These are phyloP conservation scores for Fraxinus nigra DNA, from an alignment of 305 asterid genomes.

Conservation along the genomic window DNA sequence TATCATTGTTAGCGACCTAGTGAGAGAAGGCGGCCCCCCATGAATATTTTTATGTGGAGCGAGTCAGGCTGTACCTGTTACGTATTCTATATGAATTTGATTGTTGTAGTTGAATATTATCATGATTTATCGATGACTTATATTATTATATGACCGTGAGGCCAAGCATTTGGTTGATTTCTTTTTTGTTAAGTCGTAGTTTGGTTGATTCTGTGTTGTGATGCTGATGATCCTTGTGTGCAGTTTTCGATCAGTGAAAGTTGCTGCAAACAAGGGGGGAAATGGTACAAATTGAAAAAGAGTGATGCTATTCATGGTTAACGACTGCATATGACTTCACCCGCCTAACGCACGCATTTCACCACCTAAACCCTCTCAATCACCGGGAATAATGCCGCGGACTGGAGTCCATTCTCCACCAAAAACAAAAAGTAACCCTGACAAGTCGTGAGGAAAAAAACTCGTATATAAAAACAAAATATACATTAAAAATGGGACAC, in stretches of 20 bases:
- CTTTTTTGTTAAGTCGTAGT: background rate
- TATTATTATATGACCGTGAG: background rate
- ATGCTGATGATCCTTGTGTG: background rate
- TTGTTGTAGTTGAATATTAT: background rate
- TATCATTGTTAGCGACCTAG: background rate
- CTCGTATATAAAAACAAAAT: background rate
- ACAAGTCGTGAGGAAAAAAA: background rate
- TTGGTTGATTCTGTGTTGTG: background rate
- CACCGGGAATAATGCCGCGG: background rate
- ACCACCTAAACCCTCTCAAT: background rate
- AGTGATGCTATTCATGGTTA: background rate
- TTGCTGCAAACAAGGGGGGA: background rate
- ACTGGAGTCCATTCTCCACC: background rate
- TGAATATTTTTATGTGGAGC: background rate
- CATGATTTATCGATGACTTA: background rate
- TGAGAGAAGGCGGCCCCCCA: slow-evolving; percentile 2
- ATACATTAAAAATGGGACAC: background rate
- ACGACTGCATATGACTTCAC: background rate
- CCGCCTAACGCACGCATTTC: background rate
- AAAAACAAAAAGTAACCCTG: background rate
- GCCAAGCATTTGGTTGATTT: background rate
- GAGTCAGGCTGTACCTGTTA: background rate
- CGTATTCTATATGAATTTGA: background rate
- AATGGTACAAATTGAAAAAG: background rate
- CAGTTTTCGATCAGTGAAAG: background rate